Conservation (phyloP, 768 basidiomycete species). For the Lentinula detonsa region DNA sequence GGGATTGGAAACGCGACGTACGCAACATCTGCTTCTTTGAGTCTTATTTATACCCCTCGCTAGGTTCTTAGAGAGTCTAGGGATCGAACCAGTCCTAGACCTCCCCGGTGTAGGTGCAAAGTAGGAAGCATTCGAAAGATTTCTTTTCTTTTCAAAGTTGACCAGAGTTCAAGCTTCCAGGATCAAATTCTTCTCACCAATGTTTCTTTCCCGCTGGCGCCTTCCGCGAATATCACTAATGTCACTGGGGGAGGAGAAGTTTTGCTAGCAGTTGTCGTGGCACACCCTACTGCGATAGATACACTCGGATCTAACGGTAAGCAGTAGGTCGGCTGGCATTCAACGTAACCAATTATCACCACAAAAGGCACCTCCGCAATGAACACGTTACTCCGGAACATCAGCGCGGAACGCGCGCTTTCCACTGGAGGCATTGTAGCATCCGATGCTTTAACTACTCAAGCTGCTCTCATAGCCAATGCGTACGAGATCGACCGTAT, state of each 20-base stretch:
- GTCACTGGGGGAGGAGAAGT: constrained; percentile 4
- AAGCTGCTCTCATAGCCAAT: constrained; percentile 9
- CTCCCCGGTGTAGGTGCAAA: constrained; percentile 14
- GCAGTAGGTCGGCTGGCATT: not conserved
- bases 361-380: not conserved
- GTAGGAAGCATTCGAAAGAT: not conserved
- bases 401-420: constrained; percentile 9
- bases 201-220: constrained; percentile 8
- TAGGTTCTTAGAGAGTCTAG: constrained; percentile 10
- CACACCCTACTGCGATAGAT: constrained; percentile 10
- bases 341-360: not conserved
- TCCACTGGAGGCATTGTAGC: constrained; percentile 10
- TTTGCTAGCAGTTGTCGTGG: constrained; percentile 9
- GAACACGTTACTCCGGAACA: constrained; percentile 1
- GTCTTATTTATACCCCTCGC: not conserved
- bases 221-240: constrained; percentile 7
- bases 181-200: constrained; percentile 13
- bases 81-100: constrained; percentile 11
- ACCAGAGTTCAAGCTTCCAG: constrained; percentile 9
- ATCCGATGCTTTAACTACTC: constrained; percentile 4
- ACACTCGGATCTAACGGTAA: constrained; percentile 11
- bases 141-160: not conserved
- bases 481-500: constrained; percentile 13
- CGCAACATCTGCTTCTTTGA: not conserved
- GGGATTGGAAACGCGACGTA: constrained; percentile 13